These are phyloP conservation scores for Tilletia setariae DNA, from an alignment of 1,284 basidiomycete genomes.

Conservation along the genomic window DNA sequence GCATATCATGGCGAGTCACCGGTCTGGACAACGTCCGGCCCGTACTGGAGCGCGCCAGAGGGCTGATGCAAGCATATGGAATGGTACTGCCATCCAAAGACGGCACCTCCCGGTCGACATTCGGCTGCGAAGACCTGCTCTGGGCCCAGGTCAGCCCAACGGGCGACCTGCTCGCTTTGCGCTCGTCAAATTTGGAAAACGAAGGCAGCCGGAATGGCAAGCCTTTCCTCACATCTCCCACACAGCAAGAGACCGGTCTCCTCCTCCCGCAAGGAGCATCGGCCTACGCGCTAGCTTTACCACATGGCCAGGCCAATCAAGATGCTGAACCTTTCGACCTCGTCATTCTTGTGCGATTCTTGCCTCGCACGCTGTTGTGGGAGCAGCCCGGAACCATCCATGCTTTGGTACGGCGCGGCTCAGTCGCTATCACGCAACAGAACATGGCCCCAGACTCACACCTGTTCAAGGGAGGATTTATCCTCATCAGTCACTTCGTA, in stretches of 20 bases:
- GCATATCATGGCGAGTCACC: background rate
- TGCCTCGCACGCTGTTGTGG: constrained; percentile 11
- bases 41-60: constrained; percentile 1
- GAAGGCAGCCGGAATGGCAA: background rate
- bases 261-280: constrained; percentile 12
- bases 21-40: constrained; percentile 16
- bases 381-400: constrained; percentile 2
- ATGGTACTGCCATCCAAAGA: background rate
- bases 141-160: constrained; percentile 8
- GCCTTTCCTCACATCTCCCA: background rate
- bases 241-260: background rate
- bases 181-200: background rate
- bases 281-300: background rate
- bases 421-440: background rate
- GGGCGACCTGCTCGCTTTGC: background rate
- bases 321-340: constrained; percentile 13
- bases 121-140: constrained; percentile 4
- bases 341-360: constrained; percentile 11
- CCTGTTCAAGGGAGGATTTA: background rate
- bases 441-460: background rate
- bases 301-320: background rate
- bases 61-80: constrained; percentile 9
- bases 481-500: constrained; percentile 16
- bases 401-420: background rate
- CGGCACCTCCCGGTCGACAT: background rate